Conservation (phyloP, 441 rosid genomes). For the Corymbia calophylla region DNA sequence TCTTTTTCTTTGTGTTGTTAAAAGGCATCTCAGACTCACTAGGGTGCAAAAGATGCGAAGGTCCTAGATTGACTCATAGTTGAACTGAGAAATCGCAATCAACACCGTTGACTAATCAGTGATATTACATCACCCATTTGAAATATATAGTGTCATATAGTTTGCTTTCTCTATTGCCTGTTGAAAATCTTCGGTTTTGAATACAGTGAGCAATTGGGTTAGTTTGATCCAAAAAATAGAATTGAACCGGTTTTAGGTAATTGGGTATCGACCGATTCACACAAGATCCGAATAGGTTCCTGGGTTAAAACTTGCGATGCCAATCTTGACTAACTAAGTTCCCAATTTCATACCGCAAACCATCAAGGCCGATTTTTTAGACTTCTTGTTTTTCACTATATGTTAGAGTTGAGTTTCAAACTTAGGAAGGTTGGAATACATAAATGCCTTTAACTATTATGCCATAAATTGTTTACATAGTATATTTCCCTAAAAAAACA, state of each 20-base stretch:
- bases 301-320: accelerated
- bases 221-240: not conserved
- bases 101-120: not conserved
- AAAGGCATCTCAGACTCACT: not conserved
- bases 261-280: accelerated
- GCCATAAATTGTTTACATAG: not conserved
- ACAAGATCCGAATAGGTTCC: not conserved
- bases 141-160: not conserved
- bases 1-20: not conserved
- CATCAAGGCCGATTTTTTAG: not conserved
- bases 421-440: not conserved
- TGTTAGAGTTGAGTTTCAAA: accelerated
- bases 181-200: not conserved
- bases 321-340: not conserved
- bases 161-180: not conserved
- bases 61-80: not conserved
- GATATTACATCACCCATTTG: not conserved
- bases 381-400: not conserved
- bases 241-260: accelerated
- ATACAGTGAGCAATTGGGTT: not conserved
- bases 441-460: not conserved
- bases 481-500: not conserved
- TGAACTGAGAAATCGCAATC: not conserved
- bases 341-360: accelerated
- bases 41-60: not conserved